Evolutionary conservation across 768 basidiomycete genomes (phyloP), one percentile per base, ranked within the genome.

Genomic region (Agaricus sinodeliciosus): DNA sequence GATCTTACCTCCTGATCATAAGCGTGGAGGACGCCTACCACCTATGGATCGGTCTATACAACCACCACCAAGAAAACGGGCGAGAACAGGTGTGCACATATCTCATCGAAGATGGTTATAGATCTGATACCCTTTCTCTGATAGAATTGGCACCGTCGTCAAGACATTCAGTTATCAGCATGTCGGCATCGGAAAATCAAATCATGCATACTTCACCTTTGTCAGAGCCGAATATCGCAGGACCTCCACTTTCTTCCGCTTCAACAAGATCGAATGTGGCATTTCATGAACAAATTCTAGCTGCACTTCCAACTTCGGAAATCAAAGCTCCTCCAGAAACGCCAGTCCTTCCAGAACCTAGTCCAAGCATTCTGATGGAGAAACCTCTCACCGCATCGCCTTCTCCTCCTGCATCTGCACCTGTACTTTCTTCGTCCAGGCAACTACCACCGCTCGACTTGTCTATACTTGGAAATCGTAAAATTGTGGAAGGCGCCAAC

Each of bases 1-100:
- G 92, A 90, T 95, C 7, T 68, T 94, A 12, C 88, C 90, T 19
- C 72, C 81, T 2, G 88, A 86, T 31, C 78, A 82, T 48, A 78
- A 81, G 58, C 76, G 92, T 28, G 78, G 82, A 27, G 81, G 82
- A 18, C 71, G 87, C 12, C 39, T 60, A 6, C 62, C 37, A 39
- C 37, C 72, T 12, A 56, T 74, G 9, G 80, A 82, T 22, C 70
- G 74, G 36, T 66, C 65, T n/a, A 59, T 63, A 3, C 56, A 72
- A 27, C 78, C 75, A 31, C 78, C 81, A 9, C 79, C 81, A 16
- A 79, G 71, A 66, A 85, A 84, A 68, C 74, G 71, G 34, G 68
- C 69, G 55, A 78, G 78, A 44, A 73, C 69, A 18, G 74, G 81
- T 71, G 51, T 40, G 64, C 44, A 42, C 72, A 52, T 40, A 36